Conservation (phyloP, 805 yeast genomes). For the Metahyphopichia silvanorum region DNA sequence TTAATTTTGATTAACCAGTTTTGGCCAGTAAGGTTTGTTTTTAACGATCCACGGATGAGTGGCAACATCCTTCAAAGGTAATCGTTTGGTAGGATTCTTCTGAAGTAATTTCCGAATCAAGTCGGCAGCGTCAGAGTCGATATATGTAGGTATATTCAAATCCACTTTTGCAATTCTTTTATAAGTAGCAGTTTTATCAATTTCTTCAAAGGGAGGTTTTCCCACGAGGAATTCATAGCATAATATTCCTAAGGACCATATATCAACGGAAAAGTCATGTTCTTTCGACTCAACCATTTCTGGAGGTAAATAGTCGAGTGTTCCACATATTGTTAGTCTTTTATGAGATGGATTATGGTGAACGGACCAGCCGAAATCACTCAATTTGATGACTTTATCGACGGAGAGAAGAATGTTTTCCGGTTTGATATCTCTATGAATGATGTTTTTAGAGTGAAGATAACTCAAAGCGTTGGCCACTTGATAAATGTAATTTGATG, state of each 20-base stretch:
- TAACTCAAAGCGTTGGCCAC: conserved; percentile 77
- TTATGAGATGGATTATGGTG: conserved; percentile 32
- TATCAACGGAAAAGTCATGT: conserved; percentile 76
- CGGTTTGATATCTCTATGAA: conserved; percentile 93
- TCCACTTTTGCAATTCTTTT: conserved; percentile 77
- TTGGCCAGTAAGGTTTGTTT: conserved; percentile 61
- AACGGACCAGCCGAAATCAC: conserved; percentile 97
- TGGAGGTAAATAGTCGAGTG: conserved; percentile 91
- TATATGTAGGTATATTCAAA: conserved; percentile 64
- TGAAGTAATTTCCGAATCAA: conserved; percentile 62
- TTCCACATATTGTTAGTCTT: conserved; percentile 88
- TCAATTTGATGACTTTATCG: conserved; percentile 73
- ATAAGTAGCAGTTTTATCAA: conserved; percentile 72
- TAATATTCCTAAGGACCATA: conserved; percentile 90
- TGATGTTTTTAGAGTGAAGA: conserved; percentile 74
- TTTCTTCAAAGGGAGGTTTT: conserved; percentile 88
- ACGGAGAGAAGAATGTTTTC: conserved; percentile 82
- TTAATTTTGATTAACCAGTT: neutral
- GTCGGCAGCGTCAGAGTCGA: conserved; percentile 74
- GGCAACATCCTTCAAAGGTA: conserved; percentile 57
- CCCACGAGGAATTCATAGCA: conserved; percentile 87
- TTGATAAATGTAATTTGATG: conserved; percentile 78
- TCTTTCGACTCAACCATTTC: conserved; percentile 86
- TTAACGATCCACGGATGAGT: conserved; percentile 82
- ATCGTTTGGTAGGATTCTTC: conserved; percentile 66